Evolutionary conservation across 352 stramenopile species (phyloP).

Genomic region (Phytophthora syringae): DNA sequence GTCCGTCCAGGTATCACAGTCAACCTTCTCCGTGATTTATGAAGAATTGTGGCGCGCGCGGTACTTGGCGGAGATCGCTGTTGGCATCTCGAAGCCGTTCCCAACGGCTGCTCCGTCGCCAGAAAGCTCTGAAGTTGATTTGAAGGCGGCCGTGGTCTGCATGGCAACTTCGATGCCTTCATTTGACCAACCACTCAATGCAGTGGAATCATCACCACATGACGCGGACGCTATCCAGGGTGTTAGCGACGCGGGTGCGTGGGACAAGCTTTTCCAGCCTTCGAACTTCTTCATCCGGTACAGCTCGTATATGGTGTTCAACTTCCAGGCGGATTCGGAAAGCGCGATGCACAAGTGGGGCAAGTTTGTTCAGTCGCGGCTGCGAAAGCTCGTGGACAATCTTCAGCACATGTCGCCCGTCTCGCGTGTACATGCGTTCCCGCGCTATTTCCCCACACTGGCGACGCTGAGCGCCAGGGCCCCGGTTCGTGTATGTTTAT

Average conservation of each 20-base stretch:
- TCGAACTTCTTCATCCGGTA: slow-evolving; percentile 90
- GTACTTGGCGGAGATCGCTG: slow-evolving; percentile 71
- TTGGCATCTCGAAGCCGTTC: slow-evolving; percentile 56
- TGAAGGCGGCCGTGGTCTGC: slow-evolving; percentile 46
- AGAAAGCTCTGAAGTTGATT: slow-evolving; percentile 35
- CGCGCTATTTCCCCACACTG: slow-evolving; percentile 71
- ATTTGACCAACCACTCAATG: slow-evolving; percentile 26
- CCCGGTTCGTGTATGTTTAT: slow-evolving; percentile 85
- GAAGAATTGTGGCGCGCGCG: slow-evolving; percentile 89
- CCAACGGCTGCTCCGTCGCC: slow-evolving; percentile 19
- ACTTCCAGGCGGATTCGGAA: slow-evolving; percentile 67
- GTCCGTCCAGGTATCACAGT: slow-evolving; percentile 94
- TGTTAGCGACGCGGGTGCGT: slow-evolving; percentile 37
- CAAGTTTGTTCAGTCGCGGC: slow-evolving; percentile 83
- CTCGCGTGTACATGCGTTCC: slow-evolving; percentile 70
- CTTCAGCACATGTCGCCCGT: slow-evolving; percentile 69
- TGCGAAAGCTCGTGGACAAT: slow-evolving; percentile 82
- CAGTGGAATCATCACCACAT: slow-evolving; percentile 9
- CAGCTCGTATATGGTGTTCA: slow-evolving; percentile 75
- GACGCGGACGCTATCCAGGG: slow-evolving; percentile 4
- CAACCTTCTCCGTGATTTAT: slow-evolving; percentile 93
- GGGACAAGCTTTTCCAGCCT: slow-evolving; percentile 75
- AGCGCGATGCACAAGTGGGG: slow-evolving; percentile 82
- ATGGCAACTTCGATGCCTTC: slow-evolving; percentile 45
- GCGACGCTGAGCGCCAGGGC: slow-evolving; percentile 33